Conservation (phyloP, 495 filamentous ascomycete genomes). For the Lasiosphaeriaceae sp. region DNA sequence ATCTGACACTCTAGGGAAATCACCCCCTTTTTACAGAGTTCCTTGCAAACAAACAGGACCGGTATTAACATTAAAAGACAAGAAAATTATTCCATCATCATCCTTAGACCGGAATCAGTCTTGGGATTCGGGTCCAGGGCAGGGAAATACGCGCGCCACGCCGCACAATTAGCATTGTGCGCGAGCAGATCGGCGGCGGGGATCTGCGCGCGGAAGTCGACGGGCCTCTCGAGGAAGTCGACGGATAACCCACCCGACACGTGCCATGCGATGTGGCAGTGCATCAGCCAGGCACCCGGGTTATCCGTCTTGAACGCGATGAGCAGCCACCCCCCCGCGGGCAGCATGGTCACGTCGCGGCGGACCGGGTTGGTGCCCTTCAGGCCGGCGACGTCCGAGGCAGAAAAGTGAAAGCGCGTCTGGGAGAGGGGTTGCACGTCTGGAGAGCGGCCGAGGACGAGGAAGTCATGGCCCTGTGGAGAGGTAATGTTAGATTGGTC, state of each 20-base stretch:
- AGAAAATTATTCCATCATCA: not conserved
- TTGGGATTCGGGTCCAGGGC: conserved; percentile 19
- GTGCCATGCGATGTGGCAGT: conserved; percentile 59
- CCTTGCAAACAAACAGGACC: too few relatives aligned
- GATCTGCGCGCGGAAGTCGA: conserved; percentile 22
- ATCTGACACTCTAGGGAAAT: too few relatives aligned
- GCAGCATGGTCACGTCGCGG: conserved; percentile 57
- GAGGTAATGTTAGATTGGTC: too few relatives aligned
- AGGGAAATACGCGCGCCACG: conserved; percentile 25
- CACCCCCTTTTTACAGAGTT: too few relatives aligned
- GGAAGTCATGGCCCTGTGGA: conserved; percentile 59
- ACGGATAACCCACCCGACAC: conserved; percentile 44
- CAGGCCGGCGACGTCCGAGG: conserved; percentile 22
- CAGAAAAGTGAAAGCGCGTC: conserved; percentile 31
- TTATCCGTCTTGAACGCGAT: conserved; percentile 56
- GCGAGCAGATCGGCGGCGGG: conserved; percentile 13
- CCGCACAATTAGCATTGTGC: conserved; percentile 23
- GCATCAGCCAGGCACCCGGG: conserved; percentile 53
- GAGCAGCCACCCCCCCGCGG: conserved; percentile 40
- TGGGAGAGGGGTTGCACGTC: conserved; percentile 13
- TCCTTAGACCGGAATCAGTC: conserved; percentile 27
- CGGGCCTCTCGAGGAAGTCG: conserved; percentile 44
- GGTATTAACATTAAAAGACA: not conserved
- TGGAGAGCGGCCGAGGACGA: conserved; percentile 44
- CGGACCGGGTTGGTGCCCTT: conserved; percentile 52